Evolutionary conservation across 306 rosid genomes (phyloP).

Genomic region (Chamaecrista fasciculata): DNA sequence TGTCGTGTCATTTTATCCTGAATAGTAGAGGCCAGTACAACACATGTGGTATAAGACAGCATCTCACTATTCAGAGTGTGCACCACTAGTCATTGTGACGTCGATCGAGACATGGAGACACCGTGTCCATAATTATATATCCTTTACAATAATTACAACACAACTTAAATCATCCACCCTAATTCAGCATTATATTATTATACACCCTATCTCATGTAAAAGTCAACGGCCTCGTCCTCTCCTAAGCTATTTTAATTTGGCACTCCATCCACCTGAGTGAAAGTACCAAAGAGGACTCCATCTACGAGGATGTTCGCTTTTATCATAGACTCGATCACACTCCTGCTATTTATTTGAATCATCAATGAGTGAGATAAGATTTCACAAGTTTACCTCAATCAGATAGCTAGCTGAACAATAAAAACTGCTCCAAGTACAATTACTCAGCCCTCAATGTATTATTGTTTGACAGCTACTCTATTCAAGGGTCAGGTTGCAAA

Average conservation of each 20-base stretch:
- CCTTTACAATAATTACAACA: constrained; percentile 37
- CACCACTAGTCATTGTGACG: constrained; percentile 30
- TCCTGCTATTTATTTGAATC: constrained; percentile 22
- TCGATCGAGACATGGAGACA: constrained; percentile 12
- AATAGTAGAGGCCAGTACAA: constrained; percentile 27
- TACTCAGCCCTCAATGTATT: constrained; percentile 11
- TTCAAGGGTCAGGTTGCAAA: constrained; percentile 25
- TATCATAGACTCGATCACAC: constrained; percentile 14
- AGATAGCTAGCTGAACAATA: background rate
- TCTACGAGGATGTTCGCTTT: background rate
- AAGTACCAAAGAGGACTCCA: constrained; percentile 39
- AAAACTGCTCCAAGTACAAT: constrained; percentile 10
- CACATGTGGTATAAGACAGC: constrained; percentile 9
- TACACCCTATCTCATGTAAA: constrained; percentile 17
- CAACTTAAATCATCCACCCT: constrained; percentile 25
- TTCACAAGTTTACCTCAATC: background rate
- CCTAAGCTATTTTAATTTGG: constrained; percentile 30
- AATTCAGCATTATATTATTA: constrained; percentile 9
- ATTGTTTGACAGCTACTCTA: constrained; percentile 21
- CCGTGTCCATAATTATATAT: constrained; percentile 8
- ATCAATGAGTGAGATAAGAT: constrained; percentile 4
- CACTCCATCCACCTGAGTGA: constrained; percentile 40
- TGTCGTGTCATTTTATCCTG: constrained; percentile 1
- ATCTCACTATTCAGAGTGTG: background rate
- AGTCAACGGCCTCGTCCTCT: constrained; percentile 48